Percentiles rank a stretch among this genome's conserved stretches.
These are phyloP conservation scores for Neonectria ditissima DNA, from an alignment of 2,329 filamentous ascomycete genomes.

Conservation along the genomic window DNA sequence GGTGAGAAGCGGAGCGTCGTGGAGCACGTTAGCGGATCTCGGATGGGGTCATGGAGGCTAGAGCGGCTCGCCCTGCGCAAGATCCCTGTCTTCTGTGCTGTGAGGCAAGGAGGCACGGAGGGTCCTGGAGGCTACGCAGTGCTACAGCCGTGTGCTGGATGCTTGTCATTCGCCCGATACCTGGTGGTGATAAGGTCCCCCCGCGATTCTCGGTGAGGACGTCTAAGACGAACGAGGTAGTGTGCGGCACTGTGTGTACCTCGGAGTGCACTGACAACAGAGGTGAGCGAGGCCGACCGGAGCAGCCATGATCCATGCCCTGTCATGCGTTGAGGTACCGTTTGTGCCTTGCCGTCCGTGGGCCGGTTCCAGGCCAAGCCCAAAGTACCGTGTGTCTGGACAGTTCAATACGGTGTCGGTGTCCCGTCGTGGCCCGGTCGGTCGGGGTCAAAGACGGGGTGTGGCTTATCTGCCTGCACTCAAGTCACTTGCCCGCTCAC, in stretches of 20 bases:
- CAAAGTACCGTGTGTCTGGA: conserved; percentile 1
- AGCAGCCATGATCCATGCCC: conserved; percentile 26
- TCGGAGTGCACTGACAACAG: neutral
- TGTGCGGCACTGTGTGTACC: neutral
- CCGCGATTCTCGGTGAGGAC: conserved; percentile 35
- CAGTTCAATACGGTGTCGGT: neutral
- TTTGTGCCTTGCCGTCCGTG: conserved; percentile 16
- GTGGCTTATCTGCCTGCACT: conserved; percentile 44
- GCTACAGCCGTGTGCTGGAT: conserved; percentile 12
- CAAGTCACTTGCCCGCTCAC: conserved; percentile 43
- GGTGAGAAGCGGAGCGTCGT: neutral
- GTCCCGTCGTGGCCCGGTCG: neutral
- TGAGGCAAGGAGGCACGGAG: conserved; percentile 7
- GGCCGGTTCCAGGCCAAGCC: neutral
- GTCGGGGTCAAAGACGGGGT: conserved; percentile 16
- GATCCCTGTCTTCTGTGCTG: conserved; percentile 15
- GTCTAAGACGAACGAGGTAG: conserved; percentile 25
- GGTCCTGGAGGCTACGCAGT: neutral
- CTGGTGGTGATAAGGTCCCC: conserved; percentile 37
- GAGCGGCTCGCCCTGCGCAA: conserved; percentile 17
- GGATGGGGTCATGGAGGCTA: conserved; percentile 7
- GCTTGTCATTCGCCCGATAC: conserved; percentile 33
- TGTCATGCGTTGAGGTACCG: conserved; percentile 9
- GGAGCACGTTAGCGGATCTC: conserved; percentile 28
- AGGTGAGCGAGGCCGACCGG: neutral